A percentile compares a stretch with the other conserved stretches of the same genome.
phyloP scores from a whole-genome alignment of 2,329 filamentous ascomycete species.

The Fusarium xylarioides region DNA sequence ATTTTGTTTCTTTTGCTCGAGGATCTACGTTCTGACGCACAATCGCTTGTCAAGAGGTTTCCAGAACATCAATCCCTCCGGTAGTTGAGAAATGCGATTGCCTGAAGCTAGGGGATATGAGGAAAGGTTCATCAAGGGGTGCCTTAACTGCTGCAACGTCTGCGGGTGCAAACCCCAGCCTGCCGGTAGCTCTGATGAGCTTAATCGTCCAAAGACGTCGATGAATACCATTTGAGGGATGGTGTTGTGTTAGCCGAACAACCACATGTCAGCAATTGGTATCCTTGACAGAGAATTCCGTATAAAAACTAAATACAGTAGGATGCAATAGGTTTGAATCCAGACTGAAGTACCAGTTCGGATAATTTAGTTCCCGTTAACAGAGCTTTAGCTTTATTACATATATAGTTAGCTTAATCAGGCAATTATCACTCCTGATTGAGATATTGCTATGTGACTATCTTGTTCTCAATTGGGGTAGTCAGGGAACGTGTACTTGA shows the following conservation, averaged over 20 bases:
- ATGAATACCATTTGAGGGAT: conserved; percentile 38
- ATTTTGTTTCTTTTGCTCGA: conserved; percentile 25
- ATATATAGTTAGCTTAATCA: too few species aligned
- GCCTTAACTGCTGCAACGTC: conserved; percentile 24
- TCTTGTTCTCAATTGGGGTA: too few species aligned
- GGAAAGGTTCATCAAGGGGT: conserved; percentile 34
- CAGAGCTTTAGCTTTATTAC: too few species aligned
- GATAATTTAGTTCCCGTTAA: too few species aligned
- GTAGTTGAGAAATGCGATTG: conserved; percentile 26
- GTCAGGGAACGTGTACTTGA: too few species aligned
- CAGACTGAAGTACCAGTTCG: too few species aligned
- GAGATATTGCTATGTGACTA: too few species aligned
- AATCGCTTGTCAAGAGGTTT: neutral
- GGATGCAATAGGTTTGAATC: too few species aligned
- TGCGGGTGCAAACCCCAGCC: conserved; percentile 38
- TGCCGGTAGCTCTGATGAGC: conserved; percentile 35
- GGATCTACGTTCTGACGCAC: conserved; percentile 18
- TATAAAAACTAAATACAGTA: neutral
- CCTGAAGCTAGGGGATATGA: conserved; percentile 36
- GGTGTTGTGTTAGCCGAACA: conserved; percentile 20
- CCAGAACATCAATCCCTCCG: conserved; percentile 2
- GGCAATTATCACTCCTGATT: too few species aligned
- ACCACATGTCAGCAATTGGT: conserved; percentile 1
- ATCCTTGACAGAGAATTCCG: neutral
- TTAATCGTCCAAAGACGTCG: conserved; percentile 36